These are phyloP conservation scores for Kodamaea laetipori DNA, from an alignment of 805 yeast species.

Conservation along the genomic window DNA sequence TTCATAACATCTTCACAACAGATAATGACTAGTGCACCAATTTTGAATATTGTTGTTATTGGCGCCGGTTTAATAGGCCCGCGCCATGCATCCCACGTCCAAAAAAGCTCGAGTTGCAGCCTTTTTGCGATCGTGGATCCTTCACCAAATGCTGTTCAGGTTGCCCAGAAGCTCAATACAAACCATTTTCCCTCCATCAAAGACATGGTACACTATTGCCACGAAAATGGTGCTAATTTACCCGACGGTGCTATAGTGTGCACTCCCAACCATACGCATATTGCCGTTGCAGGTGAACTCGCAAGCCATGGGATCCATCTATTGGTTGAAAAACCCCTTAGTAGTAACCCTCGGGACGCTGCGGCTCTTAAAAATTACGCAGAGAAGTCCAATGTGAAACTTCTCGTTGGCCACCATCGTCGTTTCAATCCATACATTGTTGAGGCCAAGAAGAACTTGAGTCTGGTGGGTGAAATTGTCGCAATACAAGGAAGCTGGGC, in stretches of 20 bases:
- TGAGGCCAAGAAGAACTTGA: constrained; percentile 36
- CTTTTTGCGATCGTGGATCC: constrained; percentile 31
- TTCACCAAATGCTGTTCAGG: constrained; percentile 22
- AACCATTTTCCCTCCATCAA: constrained; percentile 22
- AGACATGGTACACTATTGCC: constrained; percentile 23
- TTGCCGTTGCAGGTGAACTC: constrained; percentile 33
- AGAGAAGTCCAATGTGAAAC: constrained; percentile 26
- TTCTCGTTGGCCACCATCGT: constrained; percentile 46
- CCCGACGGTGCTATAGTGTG: constrained; percentile 46
- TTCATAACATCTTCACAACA: background rate
- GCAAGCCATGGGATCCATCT: constrained; percentile 39
- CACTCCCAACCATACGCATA: constrained; percentile 46
- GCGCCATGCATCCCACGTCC: constrained; percentile 28
- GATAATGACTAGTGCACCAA: constrained; percentile 15
- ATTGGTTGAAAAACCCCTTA: constrained; percentile 44
- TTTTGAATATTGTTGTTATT: constrained; percentile 19
- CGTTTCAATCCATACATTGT: constrained; percentile 45
- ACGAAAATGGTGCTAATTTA: constrained; percentile 17
- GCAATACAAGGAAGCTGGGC: constrained; percentile 48
- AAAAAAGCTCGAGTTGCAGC: constrained; percentile 21
- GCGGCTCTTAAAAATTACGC: constrained; percentile 33
- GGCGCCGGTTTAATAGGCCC: constrained; percentile 35
- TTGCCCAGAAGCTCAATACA: constrained; percentile 21
- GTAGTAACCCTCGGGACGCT: constrained; percentile 37
- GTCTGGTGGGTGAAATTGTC: constrained; percentile 32